Base-by-base conservation (phyloP, 2,329 filamentous ascomycete genomes). In the Elsinoe australis region DNA sequence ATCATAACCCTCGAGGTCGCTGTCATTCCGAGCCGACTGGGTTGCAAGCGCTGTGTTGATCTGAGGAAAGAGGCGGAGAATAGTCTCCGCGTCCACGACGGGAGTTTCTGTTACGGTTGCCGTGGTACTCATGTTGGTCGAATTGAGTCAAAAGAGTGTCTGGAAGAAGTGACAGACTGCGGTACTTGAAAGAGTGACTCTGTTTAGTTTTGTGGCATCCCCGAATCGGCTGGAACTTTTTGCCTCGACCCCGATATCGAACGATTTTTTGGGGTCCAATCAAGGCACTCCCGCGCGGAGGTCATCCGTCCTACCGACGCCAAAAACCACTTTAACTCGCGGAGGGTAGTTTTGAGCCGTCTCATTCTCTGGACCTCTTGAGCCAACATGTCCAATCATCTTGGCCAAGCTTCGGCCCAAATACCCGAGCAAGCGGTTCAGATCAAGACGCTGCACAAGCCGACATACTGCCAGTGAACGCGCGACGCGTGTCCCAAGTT, bases 41-140 rank as follows among this genome's bases (percentile, higher is more conserved):
- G 71, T 70, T 46, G 77, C 77, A 44, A 82, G 70, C 12, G 69
- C 70, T 18, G 77, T 80, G 64, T 80, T 78, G 58, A 83, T 78
- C 64, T 95, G 88, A 47, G 88, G 87, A 68, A 96, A 96, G 41
- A 96, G 78, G 53, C 80, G 82, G 51, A 90, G 75, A 59, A 98
- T 87, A 61, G 85, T 87, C 59, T 92, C 80, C 14, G 88, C 87
- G 46, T 87, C 94, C 62, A 94, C 87, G 7, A 60, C 54, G 50
- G 55, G 52, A 15, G 59, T 58, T 19, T 55, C 50, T 6, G 58
- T 62, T 12, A 59, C 56, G 5, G 58, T 64, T 26, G 52, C 53
- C 14, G 60, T 64, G 18, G 58, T 39, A 35, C 54, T 62, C 62
- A 64, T 64, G 3, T 44, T 55, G 49, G n/a, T 10, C 14, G 12